Evolutionary conservation across 352 stramenopile species (phyloP).

Genomic region (Pythium grandisporangium): DNA sequence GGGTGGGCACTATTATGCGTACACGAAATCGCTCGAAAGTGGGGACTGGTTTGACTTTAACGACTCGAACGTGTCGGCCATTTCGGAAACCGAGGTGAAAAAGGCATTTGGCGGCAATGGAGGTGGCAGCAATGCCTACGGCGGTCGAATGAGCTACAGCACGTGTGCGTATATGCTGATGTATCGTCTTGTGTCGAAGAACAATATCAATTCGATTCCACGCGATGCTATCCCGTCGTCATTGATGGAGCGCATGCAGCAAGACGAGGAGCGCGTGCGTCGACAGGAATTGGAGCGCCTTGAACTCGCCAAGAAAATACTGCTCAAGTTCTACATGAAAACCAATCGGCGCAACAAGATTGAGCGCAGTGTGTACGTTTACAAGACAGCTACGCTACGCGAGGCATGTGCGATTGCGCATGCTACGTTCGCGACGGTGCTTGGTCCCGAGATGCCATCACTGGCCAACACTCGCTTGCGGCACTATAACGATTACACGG

Average conservation of each 20-base stretch:
- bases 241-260: slow-evolving; percentile 50
- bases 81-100: slow-evolving; percentile 66
- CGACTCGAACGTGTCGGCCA: slow-evolving; percentile 70
- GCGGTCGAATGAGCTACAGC: slow-evolving; percentile 34
- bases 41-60: slow-evolving; percentile 88
- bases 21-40: slow-evolving; percentile 84
- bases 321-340: slow-evolving; percentile 77
- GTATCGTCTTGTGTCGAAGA: slow-evolving; percentile 66
- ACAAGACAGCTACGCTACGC: slow-evolving; percentile 60
- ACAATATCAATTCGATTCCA: slow-evolving; percentile 56
- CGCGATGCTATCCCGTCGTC: slow-evolving; percentile 56
- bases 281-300: slow-evolving; percentile 51
- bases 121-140: slow-evolving; percentile 15
- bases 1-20: slow-evolving; percentile 92
- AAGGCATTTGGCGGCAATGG: slow-evolving; percentile 58
- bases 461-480: slow-evolving; percentile 54
- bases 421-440: slow-evolving; percentile 52
- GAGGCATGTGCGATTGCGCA: slow-evolving; percentile 33
- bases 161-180: slow-evolving; percentile 90
- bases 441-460: slow-evolving; percentile 31
- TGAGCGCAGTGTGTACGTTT: slow-evolving; percentile 62
- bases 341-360: slow-evolving; percentile 50
- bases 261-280: slow-evolving; percentile 52
- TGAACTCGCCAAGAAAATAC: slow-evolving; percentile 68
- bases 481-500: slow-evolving; percentile 73